phyloP scores from a whole-genome alignment of 805 yeast genomes.

The Cyberlindnera xishuangbannaensis region DNA sequence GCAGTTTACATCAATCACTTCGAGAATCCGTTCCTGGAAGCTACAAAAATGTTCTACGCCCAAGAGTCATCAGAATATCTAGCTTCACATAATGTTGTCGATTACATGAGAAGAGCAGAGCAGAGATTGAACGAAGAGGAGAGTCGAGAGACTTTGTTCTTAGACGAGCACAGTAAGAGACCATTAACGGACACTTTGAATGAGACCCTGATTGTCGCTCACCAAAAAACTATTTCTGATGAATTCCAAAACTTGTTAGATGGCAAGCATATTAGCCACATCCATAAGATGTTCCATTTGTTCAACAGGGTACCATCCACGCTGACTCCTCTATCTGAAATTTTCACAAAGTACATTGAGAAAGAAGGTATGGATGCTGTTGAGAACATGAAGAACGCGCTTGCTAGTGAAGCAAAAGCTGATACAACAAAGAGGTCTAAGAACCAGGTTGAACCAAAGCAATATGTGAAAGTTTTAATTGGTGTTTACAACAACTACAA shows the following conservation, averaged over 20 bases:
- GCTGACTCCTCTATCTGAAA: slow-evolving; percentile 67
- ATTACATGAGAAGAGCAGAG: slow-evolving; percentile 84
- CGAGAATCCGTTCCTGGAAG: slow-evolving; percentile 69
- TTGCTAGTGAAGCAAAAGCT: slow-evolving; percentile 15
- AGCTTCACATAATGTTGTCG: slow-evolving; percentile 74
- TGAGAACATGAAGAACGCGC: slow-evolving; percentile 43
- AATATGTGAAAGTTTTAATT: slow-evolving; percentile 73
- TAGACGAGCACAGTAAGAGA: slow-evolving; percentile 82
- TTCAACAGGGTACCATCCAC: slow-evolving; percentile 76
- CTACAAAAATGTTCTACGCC: slow-evolving; percentile 60
- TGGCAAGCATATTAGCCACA: slow-evolving; percentile 64
- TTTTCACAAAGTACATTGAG: slow-evolving; percentile 69
- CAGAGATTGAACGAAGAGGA: slow-evolving; percentile 79
- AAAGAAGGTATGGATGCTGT: slow-evolving; percentile 56
- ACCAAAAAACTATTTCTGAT: slow-evolving; percentile 66
- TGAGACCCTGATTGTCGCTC: slow-evolving; percentile 69
- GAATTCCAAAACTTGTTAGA: slow-evolving; percentile 75
- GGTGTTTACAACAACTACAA: slow-evolving; percentile 64
- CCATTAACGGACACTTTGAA: slow-evolving; percentile 73
- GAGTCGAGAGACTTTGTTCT: slow-evolving; percentile 65
- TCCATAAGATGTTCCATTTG: slow-evolving; percentile 69
- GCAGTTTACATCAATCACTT: slow-evolving; percentile 76
- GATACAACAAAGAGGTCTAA: slow-evolving; percentile 13
- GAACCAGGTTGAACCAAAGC: slow-evolving; percentile 58
- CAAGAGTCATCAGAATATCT: slow-evolving; percentile 65